Conservation (phyloP, 2,329 filamentous ascomycete species). For the Pseudocercospora vitis region DNA sequence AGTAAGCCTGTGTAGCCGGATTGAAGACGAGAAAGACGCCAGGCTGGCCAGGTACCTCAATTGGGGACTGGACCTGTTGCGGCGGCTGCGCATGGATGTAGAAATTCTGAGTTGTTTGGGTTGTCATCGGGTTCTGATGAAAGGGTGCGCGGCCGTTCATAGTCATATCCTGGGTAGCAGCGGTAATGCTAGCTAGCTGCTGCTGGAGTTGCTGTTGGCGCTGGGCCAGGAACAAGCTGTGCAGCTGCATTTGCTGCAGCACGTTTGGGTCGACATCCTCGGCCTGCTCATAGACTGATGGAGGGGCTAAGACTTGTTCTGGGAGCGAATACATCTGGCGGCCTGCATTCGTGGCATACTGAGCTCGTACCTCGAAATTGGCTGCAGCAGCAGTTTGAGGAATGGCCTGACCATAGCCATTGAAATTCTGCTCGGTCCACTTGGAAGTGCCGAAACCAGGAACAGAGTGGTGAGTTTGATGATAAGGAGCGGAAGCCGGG, state of each 20-base stretch:
- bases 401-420: slow-evolving; percentile 47
- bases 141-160: slow-evolving; percentile 49
- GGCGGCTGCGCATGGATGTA: slow-evolving; percentile 68
- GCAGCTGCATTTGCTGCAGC: slow-evolving; percentile 85
- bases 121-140: slow-evolving; percentile 44
- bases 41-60: slow-evolving; percentile 66
- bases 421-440: slow-evolving; percentile 45
- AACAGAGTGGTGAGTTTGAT: slow-evolving; percentile 53
- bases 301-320: slow-evolving; percentile 87
- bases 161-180: slow-evolving; percentile 74
- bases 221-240: slow-evolving; percentile 87
- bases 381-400: slow-evolving; percentile 62
- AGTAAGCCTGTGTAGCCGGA: slow-evolving; percentile 79
- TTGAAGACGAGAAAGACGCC: slow-evolving; percentile 83
- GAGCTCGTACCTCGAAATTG: slow-evolving; percentile 46
- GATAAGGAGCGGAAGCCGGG: slow-evolving; percentile 63
- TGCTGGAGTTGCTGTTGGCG: slow-evolving; percentile 95
- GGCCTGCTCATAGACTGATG: slow-evolving; percentile 70
- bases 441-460: slow-evolving; percentile 49
- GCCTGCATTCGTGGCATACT: slow-evolving; percentile 49
- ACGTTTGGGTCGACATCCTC: slow-evolving; percentile 80
- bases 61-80: slow-evolving; percentile 64
- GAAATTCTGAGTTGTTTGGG: slow-evolving; percentile 56
- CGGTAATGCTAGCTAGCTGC: slow-evolving; percentile 81
- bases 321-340: slow-evolving; percentile 66